Conservation (phyloP, 1,139 yeast species). For the Saccharomycopsis phalli region DNA sequence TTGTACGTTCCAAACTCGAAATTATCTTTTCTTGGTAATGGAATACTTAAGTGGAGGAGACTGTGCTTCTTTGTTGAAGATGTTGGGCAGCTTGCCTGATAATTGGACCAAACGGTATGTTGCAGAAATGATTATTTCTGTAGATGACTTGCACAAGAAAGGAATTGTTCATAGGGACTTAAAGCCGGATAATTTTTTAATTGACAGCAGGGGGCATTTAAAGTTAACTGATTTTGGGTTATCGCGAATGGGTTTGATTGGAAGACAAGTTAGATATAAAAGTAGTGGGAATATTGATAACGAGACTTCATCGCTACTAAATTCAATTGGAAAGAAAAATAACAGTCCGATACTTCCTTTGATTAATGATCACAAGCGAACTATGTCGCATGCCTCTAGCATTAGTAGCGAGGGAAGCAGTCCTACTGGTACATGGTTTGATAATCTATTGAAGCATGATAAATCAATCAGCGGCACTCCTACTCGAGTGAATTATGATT, state of each 20-base stretch:
- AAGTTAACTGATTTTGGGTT: constrained; percentile 94
- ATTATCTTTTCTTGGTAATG: constrained; percentile 87
- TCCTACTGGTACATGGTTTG: constrained; percentile 25
- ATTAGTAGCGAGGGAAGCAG: constrained; percentile 20
- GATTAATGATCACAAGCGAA: constrained; percentile 15
- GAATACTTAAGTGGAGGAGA: constrained; percentile 97
- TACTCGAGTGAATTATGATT: not conserved
- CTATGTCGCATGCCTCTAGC: constrained; percentile 19
- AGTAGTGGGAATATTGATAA: constrained; percentile 1
- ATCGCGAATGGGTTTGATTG: constrained; percentile 80
- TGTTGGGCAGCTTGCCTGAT: constrained; percentile 71
- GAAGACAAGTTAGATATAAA: constrained; percentile 48
- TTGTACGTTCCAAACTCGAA: constrained; percentile 82
- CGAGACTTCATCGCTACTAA: not conserved
- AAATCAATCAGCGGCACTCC: constrained; percentile 23
- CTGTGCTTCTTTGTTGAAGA: constrained; percentile 76
- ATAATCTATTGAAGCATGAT: constrained; percentile 22
- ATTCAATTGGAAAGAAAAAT: constrained; percentile 5
- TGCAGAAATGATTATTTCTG: constrained; percentile 87
- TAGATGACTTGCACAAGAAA: constrained; percentile 75
- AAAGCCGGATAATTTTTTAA: constrained; percentile 88
- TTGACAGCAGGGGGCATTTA: constrained; percentile 80
- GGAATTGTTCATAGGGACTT: constrained; percentile 93
- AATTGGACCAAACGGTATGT: constrained; percentile 84
- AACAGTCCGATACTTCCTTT: constrained; percentile 12